Conservation (phyloP, 2,329 filamentous ascomycete genomes). For the Aureobasidium sp. region DNA sequence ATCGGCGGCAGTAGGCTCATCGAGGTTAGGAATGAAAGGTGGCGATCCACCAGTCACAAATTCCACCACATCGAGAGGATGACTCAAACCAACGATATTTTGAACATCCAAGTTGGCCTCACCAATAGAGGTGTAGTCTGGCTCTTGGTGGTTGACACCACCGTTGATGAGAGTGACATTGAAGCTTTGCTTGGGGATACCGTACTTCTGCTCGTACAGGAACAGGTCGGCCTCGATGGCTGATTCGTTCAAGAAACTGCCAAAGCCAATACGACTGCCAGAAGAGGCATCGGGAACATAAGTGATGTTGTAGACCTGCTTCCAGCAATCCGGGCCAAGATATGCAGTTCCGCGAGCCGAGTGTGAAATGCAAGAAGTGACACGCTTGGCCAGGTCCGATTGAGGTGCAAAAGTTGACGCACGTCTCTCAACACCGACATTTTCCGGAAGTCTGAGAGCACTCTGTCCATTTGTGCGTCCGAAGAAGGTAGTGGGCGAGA, state of each 20-base stretch:
- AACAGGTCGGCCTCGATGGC: constrained; percentile 20
- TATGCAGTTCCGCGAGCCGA: constrained; percentile 1
- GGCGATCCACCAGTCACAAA: constrained; percentile 14
- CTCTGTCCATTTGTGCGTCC: constrained; percentile 19
- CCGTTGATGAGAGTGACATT: constrained; percentile 50
- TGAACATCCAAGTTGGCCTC: constrained; percentile 61
- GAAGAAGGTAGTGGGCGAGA: constrained; percentile 24
- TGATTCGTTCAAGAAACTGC: constrained; percentile 25
- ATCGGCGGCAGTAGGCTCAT: constrained; percentile 19
- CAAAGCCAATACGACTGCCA: constrained; percentile 46
- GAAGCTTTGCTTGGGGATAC: constrained; percentile 42
- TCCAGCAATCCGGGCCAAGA: constrained; percentile 21
- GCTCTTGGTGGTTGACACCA: constrained; percentile 42
- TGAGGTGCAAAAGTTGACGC: not conserved
- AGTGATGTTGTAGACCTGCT: constrained; percentile 22
- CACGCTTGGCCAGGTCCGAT: constrained; percentile 14
- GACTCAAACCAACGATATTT: constrained; percentile 32
- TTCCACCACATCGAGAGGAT: constrained; percentile 19
- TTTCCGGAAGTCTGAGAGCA: constrained; percentile 4
- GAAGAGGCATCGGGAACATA: constrained; percentile 27
- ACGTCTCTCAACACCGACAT: constrained; percentile 15
- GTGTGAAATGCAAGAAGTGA: constrained; percentile 18
- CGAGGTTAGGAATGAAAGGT: constrained; percentile 7
- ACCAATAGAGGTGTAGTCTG: constrained; percentile 31
- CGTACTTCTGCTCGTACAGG: constrained; percentile 22